Percentiles rank a stretch among this genome's conserved stretches.
Conservation (phyloP, 495 filamentous ascomycete genomes). For the Neurospora tetrasperma region DNA sequence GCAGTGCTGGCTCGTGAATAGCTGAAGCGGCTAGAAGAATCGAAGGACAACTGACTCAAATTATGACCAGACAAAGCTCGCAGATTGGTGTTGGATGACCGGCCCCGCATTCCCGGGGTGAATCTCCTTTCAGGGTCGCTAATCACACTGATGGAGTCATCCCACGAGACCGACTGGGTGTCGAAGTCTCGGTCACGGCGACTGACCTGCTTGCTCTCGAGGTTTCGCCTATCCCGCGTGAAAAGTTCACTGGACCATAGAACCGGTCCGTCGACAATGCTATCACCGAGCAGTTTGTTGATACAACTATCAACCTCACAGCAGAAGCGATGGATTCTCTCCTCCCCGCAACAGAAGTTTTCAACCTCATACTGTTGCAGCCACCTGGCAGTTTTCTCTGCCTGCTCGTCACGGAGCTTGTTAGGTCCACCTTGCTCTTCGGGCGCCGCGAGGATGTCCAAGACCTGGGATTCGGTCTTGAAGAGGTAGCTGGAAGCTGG, state of each 20-base stretch:
- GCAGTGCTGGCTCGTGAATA: constrained; percentile 44
- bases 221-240: constrained; percentile 61
- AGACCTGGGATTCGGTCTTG: constrained; percentile 73
- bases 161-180: constrained; percentile 32
- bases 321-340: constrained; percentile 89
- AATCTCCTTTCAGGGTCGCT: constrained; percentile 40
- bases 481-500: constrained; percentile 61
- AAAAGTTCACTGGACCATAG: constrained; percentile 90
- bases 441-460: constrained; percentile 76
- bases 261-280: constrained; percentile 76
- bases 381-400: constrained; percentile 79
- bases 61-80: constrained; percentile 45
- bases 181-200: constrained; percentile 26
- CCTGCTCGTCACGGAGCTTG: constrained; percentile 93
- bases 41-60: constrained; percentile 54
- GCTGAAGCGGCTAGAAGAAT: constrained; percentile 52
- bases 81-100: constrained; percentile 30
- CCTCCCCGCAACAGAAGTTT: constrained; percentile 93
- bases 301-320: constrained; percentile 83
- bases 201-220: constrained; percentile 47
- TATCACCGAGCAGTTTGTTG: constrained; percentile 77
- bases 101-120: neutral
- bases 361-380: constrained; percentile 70
- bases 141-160: constrained; percentile 44
- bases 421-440: constrained; percentile 82